Percentiles rank a stretch among this genome's conserved stretches.
These are phyloP conservation scores for Spiraea crenata DNA, from an alignment of 331 rosid species.

Conservation along the genomic window DNA sequence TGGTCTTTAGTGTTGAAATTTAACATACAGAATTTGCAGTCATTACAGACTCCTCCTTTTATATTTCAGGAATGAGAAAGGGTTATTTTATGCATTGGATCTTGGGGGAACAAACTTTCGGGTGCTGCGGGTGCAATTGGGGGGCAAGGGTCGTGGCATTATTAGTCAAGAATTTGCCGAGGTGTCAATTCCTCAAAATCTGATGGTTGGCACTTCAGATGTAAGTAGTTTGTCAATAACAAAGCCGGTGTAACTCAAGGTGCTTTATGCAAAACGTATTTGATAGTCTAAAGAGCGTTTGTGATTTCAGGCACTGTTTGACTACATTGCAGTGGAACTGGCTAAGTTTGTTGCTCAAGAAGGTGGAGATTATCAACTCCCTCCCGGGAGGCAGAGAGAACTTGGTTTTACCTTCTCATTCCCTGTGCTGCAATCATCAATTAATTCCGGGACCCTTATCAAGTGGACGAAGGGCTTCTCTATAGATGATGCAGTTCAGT, in stretches of 20 bases:
- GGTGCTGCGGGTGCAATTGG: slow-evolving; percentile 49
- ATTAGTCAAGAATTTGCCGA: slow-evolving; percentile 37
- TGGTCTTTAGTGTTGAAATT: no score
- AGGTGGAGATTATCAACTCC: slow-evolving; percentile 46
- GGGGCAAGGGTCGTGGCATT: slow-evolving; percentile 42
- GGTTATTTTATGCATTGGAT: slow-evolving; percentile 52
- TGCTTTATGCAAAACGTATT: neutral
- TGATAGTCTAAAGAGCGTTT: neutral
- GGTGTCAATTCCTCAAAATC: slow-evolving; percentile 42
- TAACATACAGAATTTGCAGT: no score
- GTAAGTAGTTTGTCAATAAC: slow-evolving; percentile 25
- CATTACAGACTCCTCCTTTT: neutral
- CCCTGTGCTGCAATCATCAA: slow-evolving; percentile 52
- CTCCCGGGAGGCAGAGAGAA: slow-evolving; percentile 51
- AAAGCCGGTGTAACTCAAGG: neutral
- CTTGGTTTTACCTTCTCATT: slow-evolving; percentile 56
- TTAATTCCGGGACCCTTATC: slow-evolving; percentile 52
- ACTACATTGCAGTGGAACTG: slow-evolving; percentile 46
- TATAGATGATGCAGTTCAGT: slow-evolving; percentile 41
- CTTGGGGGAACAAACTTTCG: slow-evolving; percentile 57
- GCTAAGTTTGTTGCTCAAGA: slow-evolving; percentile 44
- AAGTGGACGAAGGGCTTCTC: slow-evolving; percentile 60
- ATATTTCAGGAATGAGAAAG: slow-evolving; percentile 37
- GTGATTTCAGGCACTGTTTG: slow-evolving; percentile 43
- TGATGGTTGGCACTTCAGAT: slow-evolving; percentile 43